Conservation (phyloP, 169 alveolate genomes). For the Eimeria sp. region DNA sequence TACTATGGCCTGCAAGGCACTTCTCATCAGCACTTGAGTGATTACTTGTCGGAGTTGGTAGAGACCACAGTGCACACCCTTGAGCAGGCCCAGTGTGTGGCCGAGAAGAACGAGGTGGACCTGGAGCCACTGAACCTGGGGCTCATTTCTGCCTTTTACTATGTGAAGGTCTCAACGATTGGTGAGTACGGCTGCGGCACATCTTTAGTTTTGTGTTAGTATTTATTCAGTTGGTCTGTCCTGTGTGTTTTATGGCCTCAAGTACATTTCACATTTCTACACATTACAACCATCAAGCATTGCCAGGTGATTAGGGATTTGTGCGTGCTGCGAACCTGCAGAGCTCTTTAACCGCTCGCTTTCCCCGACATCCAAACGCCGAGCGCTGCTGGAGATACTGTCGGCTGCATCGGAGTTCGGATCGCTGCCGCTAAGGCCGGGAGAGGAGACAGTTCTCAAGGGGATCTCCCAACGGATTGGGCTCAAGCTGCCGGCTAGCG, state of each 20-base stretch:
- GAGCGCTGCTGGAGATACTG: constrained; percentile 90
- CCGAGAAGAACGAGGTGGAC: constrained; percentile 93
- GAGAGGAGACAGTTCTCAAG: constrained; percentile 91
- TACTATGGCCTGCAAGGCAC: constrained; percentile 98
- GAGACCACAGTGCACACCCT: constrained; percentile 96
- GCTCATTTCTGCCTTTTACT: constrained; percentile 89
- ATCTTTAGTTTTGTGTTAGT: neutral
- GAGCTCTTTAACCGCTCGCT: constrained; percentile 89
- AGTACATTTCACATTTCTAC: neutral
- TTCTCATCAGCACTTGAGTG: constrained; percentile 94
- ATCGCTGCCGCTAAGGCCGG: constrained; percentile 91
- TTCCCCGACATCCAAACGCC: constrained; percentile 86
- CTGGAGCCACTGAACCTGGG: constrained; percentile 93
- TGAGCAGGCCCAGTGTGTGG: constrained; percentile 96
- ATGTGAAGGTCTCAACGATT: constrained; percentile 85
- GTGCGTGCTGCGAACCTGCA: neutral
- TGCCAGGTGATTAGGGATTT: neutral
- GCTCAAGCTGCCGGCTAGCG: constrained; percentile 58
- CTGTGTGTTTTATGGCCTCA: neutral
- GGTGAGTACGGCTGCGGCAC: constrained; percentile 50
- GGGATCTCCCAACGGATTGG: constrained; percentile 86
- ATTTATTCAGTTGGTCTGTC: neutral
- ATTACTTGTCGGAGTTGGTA: constrained; percentile 97
- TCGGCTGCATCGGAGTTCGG: constrained; percentile 94
- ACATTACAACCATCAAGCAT: neutral